These are phyloP conservation scores for Pseudopyrenochaeta lycopersici DNA, from an alignment of 2,329 filamentous ascomycete species.

Conservation along the genomic window DNA sequence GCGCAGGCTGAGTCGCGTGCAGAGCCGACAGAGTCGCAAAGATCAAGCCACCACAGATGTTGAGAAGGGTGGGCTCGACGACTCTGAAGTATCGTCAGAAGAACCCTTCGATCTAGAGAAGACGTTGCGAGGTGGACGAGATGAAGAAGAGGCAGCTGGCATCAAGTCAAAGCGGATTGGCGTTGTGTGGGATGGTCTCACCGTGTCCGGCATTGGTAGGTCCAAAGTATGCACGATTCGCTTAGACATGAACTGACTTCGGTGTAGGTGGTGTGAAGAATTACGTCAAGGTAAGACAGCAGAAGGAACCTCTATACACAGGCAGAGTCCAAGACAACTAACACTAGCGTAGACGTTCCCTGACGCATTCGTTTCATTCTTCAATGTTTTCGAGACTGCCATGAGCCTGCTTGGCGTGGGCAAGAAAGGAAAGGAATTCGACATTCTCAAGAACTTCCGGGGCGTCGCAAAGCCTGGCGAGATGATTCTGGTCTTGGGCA, in stretches of 20 bases:
- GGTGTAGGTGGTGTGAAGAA: slow-evolving; percentile 69
- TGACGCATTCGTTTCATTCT: slow-evolving; percentile 77
- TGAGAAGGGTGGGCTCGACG: slow-evolving; percentile 62
- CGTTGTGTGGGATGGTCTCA: slow-evolving; percentile 80
- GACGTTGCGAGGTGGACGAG: slow-evolving; percentile 74
- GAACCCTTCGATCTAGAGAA: slow-evolving; percentile 78
- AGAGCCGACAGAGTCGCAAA: slow-evolving; percentile 55
- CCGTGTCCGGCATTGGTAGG: slow-evolving; percentile 74
- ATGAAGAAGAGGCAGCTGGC: slow-evolving; percentile 77
- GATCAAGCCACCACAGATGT: slow-evolving; percentile 56
- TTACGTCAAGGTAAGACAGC: slow-evolving; percentile 59
- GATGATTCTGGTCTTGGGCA: slow-evolving; percentile 85
- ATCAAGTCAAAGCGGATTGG: slow-evolving; percentile 79
- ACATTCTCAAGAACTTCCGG: slow-evolving; percentile 76
- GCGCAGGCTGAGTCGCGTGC: slow-evolving; percentile 54
- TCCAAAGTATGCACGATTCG: not conserved
- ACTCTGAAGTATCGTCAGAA: slow-evolving; percentile 45
- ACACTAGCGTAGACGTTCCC: slow-evolving; percentile 70
- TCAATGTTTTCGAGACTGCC: slow-evolving; percentile 75
- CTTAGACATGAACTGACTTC: slow-evolving; percentile 3
- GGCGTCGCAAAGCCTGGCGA: slow-evolving; percentile 73
- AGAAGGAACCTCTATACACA: slow-evolving; percentile 19
- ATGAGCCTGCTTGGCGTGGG: slow-evolving; percentile 71
- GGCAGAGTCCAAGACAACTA: slow-evolving; percentile 6
- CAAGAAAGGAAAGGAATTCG: slow-evolving; percentile 74